Percentiles rank a stretch among this genome's conserved stretches.
Evolutionary conservation across 2,329 filamentous ascomycete genomes (phyloP).

Genomic region (Colletotrichum tropicale): DNA sequence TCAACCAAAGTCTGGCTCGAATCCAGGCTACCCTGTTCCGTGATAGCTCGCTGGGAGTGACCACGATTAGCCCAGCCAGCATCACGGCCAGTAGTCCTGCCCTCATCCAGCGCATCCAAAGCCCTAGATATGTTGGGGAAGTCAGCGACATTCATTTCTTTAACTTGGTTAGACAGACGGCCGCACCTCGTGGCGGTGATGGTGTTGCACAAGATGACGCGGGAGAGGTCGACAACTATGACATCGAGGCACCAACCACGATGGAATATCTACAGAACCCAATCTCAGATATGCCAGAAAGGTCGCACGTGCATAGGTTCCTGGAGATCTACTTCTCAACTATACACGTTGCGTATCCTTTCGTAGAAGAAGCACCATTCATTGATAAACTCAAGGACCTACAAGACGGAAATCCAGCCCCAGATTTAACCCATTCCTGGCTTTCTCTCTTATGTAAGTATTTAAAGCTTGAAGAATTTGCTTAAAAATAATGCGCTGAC

Average conservation of each 20-base stretch:
- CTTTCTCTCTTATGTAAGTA: not conserved
- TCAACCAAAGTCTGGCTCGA: not conserved
- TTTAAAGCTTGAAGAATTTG: not conserved
- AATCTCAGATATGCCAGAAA: not conserved
- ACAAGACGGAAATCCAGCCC: not conserved
- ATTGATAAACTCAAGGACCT: not conserved
- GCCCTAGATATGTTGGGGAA: not conserved
- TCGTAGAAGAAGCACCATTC: not conserved
- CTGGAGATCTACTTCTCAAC: not conserved
- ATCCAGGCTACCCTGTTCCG: not conserved
- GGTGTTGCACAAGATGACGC: not conserved
- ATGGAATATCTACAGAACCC: not conserved
- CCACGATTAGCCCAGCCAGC: not conserved
- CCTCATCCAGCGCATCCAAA: not conserved
- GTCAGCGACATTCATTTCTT: not conserved
- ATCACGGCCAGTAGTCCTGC: not conserved
- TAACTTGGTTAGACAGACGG: not conserved
- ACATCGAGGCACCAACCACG: not conserved
- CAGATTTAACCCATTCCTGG: not conserved
- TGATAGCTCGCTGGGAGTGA: not conserved
- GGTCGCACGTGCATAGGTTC: not conserved
- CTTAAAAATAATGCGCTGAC: not conserved
- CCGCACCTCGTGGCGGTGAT: not conserved
- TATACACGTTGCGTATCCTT: not conserved
- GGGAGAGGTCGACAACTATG: not conserved